Percentiles rank a stretch among this genome's conserved stretches.
Evolutionary conservation across 176 grass and related monocot genomes (phyloP).

Genomic region (Triticum aestivum): DNA sequence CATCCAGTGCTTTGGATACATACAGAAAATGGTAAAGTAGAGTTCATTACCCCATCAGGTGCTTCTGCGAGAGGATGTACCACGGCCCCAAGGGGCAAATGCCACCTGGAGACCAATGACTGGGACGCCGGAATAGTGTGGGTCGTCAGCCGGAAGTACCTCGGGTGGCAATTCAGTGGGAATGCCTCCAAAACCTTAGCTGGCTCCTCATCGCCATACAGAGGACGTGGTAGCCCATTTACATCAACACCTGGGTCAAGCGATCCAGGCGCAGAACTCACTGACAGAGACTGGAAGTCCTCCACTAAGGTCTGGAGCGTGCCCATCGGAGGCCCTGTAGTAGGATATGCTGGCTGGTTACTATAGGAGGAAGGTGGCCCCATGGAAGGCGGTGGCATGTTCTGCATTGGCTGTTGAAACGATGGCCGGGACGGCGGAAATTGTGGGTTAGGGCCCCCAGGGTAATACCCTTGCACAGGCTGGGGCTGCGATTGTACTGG

Average conservation of each 20-base stretch:
- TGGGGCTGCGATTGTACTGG: slow-evolving; percentile 28
- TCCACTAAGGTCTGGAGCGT: slow-evolving; percentile 61
- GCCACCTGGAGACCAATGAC: slow-evolving; percentile 86
- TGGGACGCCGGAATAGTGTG: slow-evolving; percentile 80
- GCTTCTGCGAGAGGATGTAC: slow-evolving; percentile 83
- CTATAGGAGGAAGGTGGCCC: slow-evolving; percentile 16
- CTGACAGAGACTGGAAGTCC: slow-evolving; percentile 89
- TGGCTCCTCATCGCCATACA: slow-evolving; percentile 73
- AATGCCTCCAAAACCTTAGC: slow-evolving; percentile 59
- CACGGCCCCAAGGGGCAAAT: slow-evolving; percentile 86
- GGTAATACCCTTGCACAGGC: slow-evolving; percentile 45
- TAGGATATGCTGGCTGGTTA: slow-evolving; percentile 49
- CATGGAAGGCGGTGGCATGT: slow-evolving; percentile 49
- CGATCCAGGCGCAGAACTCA: slow-evolving; percentile 70
- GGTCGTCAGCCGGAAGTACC: slow-evolving; percentile 88
- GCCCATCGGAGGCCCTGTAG: slow-evolving; percentile 41
- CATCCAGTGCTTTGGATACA: neutral
- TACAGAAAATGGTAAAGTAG: neutral
- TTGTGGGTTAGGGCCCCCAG: slow-evolving; percentile 33
- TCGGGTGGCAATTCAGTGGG: slow-evolving; percentile 83
- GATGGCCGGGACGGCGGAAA: slow-evolving; percentile 28
- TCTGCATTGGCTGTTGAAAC: slow-evolving; percentile 44
- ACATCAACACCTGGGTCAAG: slow-evolving; percentile 70
- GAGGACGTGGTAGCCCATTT: slow-evolving; percentile 75
- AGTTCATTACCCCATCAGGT: slow-evolving; percentile 88